phyloP scores from a whole-genome alignment of 1,284 basidiomycete species.

The Sparassis latifolia region DNA sequence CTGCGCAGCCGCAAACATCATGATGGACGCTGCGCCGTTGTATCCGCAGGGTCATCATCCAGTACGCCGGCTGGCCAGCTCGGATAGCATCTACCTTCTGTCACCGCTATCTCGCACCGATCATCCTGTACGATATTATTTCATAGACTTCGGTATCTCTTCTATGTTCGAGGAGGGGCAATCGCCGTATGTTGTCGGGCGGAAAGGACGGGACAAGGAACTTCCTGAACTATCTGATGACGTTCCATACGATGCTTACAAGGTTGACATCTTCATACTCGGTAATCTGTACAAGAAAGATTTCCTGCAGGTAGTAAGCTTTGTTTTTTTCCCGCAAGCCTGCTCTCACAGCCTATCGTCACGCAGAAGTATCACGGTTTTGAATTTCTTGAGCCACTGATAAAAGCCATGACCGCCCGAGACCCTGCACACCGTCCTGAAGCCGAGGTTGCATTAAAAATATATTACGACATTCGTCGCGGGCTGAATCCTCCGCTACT shows the following conservation, averaged over 20 bases:
- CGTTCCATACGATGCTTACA: conserved; percentile 23
- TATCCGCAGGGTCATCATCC: conserved; percentile 23
- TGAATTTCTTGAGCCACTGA: conserved; percentile 17
- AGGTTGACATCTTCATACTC: conserved; percentile 24
- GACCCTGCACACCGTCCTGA: conserved; percentile 13
- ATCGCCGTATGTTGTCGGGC: conserved; percentile 7
- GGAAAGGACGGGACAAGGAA: conserved; percentile 16
- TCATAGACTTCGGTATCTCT: conserved; percentile 21
- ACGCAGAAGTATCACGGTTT: conserved; percentile 7
- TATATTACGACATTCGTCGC: conserved; percentile 1
- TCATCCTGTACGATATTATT: conserved; percentile 17
- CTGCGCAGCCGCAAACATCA: conserved; percentile 16
- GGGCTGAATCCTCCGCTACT: not conserved
- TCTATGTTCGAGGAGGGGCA: conserved; percentile 6
- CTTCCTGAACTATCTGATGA: conserved; percentile 22
- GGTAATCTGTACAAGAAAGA: conserved; percentile 16
- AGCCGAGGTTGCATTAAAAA: conserved; percentile 7
- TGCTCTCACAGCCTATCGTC: not conserved
- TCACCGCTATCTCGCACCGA: conserved; percentile 4
- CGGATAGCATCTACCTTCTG: conserved; percentile 4
- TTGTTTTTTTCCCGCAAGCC: not conserved
- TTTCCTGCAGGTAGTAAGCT: conserved; percentile 5
- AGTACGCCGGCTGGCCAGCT: not conserved
- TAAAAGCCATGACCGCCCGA: conserved; percentile 14
- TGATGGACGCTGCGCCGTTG: conserved; percentile 21